Conservation (phyloP, 495 filamentous ascomycete species). For the Aspergillus ostianus region DNA sequence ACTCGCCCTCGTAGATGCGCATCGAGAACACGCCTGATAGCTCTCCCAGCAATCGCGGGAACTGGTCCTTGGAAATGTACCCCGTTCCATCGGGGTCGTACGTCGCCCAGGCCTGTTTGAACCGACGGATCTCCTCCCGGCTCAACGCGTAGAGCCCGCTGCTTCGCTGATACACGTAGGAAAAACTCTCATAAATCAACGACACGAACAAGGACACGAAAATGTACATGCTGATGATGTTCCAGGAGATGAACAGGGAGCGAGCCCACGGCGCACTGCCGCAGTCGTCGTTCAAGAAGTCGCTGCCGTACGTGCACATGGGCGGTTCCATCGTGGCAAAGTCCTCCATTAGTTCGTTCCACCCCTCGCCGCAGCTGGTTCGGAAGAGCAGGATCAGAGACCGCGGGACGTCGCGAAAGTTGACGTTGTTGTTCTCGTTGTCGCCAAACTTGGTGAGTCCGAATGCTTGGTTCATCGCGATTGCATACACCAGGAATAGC, state of each 20-base stretch:
- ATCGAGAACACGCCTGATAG: conserved; percentile 94
- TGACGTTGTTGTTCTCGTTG: conserved; percentile 76
- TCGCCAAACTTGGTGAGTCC: conserved; percentile 85
- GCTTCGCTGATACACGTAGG: conserved; percentile 96
- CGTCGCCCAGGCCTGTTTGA: conserved; percentile 98
- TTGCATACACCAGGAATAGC: conserved; percentile 92
- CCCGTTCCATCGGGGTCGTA: conserved; percentile 89
- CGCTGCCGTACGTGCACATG: conserved; percentile 62
- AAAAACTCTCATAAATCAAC: conserved; percentile 98
- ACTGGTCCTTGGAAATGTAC: conserved; percentile 87
- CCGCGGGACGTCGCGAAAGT: conserved; percentile 91
- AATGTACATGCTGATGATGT: conserved; percentile 99
- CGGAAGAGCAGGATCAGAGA: conserved; percentile 91
- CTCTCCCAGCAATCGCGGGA: conserved; percentile 84
- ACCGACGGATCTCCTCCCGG: conserved; percentile 88
- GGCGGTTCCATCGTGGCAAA: conserved; percentile 77
- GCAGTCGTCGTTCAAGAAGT: conserved; percentile 87
- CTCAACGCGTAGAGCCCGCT: conserved; percentile 75
- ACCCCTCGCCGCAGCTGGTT: conserved; percentile 89
- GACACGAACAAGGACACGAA: conserved; percentile 98
- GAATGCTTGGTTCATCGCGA: conserved; percentile 94
- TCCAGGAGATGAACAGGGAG: conserved; percentile 91
- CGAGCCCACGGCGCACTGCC: conserved; percentile 86
- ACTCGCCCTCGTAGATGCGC: conserved; percentile 92
- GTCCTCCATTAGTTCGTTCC: conserved; percentile 97